Percentiles rank a stretch among this genome's conserved stretches.
Conservation (phyloP, 345 rosid genomes). For the Schrenkiella parvula region DNA sequence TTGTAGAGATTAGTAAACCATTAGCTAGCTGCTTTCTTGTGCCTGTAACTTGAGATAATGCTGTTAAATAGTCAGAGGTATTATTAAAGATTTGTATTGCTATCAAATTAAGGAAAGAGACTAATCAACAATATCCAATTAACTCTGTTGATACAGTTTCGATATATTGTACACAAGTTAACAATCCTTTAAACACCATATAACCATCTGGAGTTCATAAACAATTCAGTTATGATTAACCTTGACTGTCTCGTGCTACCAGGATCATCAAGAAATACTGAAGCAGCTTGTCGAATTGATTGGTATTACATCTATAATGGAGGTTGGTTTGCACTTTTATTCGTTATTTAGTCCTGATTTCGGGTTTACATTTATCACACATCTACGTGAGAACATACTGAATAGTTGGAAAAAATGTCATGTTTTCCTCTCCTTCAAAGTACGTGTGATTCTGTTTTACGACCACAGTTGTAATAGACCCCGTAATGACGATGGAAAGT, state of each 20-base stretch:
- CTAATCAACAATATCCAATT: conserved; percentile 3
- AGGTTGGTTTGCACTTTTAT: conserved; percentile 50
- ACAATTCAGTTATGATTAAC: conserved; percentile 13
- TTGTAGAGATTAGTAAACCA: not conserved
- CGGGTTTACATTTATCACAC: not conserved
- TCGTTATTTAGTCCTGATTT: not conserved
- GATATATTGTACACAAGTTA: not conserved
- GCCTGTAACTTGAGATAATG: conserved; percentile 4
- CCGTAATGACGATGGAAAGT: not conserved
- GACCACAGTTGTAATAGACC: not conserved
- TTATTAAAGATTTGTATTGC: not conserved
- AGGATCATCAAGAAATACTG: conserved; percentile 77
- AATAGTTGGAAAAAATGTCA: not conserved
- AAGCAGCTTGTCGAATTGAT: conserved; percentile 72
- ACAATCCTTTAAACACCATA: conserved; percentile 1
- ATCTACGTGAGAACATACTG: conserved; percentile 7
- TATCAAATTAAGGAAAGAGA: not conserved
- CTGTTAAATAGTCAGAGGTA: not conserved
- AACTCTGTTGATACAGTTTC: not conserved
- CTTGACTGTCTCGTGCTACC: conserved; percentile 30
- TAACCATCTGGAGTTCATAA: conserved; percentile 2
- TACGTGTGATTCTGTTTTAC: conserved; percentile 7
- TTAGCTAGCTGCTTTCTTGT: conserved; percentile 14
- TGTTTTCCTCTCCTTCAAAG: not conserved
- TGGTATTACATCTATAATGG: conserved; percentile 94